A percentile compares a stretch with the other conserved stretches of the same genome.
phyloP scores from a whole-genome alignment of 1,284 basidiomycete species.

The Microbotryum violaceum region DNA sequence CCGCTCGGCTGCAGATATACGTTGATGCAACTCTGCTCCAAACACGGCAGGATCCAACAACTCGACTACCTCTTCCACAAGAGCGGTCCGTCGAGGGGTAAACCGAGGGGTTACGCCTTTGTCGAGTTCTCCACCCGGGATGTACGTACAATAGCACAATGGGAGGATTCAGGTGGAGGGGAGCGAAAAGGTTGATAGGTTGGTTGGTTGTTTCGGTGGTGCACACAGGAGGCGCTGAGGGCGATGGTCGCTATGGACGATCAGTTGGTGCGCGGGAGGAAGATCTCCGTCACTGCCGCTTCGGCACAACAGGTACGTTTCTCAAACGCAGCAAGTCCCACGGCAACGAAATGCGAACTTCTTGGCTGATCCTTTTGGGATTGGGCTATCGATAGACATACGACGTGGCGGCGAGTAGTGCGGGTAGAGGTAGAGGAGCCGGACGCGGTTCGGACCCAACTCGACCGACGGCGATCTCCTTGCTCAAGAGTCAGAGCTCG shows the following conservation, averaged over 20 bases:
- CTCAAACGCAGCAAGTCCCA: too few relatives aligned
- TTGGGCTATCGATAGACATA: constrained; percentile 21
- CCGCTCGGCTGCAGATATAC: constrained; percentile 54
- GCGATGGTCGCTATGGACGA: constrained; percentile 70
- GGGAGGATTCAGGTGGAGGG: too few relatives aligned
- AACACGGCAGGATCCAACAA: constrained; percentile 82
- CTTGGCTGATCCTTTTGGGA: too few relatives aligned
- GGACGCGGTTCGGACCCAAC: constrained; percentile 42
- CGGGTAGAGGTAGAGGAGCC: constrained; percentile 26
- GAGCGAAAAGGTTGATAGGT: too few relatives aligned
- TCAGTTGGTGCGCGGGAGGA: constrained; percentile 73
- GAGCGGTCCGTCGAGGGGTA: constrained; percentile 75
- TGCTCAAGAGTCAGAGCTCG: constrained; percentile 60
- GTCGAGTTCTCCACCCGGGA: constrained; percentile 70
- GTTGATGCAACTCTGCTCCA: constrained; percentile 78
- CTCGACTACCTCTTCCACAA: constrained; percentile 96
- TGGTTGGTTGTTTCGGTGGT: too few relatives aligned
- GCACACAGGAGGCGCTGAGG: constrained; percentile 71
- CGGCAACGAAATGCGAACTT: too few relatives aligned
- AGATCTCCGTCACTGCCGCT: constrained; percentile 79
- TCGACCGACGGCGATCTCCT: constrained; percentile 75
- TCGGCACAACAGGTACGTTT: constrained; percentile 48
- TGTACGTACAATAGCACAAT: constrained; percentile 47
- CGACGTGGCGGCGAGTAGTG: constrained; percentile 44
- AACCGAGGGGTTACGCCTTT: constrained; percentile 91